Evolutionary conservation across 306 rosid genomes (phyloP).

Genomic region (Astragalus membranaceus): DNA sequence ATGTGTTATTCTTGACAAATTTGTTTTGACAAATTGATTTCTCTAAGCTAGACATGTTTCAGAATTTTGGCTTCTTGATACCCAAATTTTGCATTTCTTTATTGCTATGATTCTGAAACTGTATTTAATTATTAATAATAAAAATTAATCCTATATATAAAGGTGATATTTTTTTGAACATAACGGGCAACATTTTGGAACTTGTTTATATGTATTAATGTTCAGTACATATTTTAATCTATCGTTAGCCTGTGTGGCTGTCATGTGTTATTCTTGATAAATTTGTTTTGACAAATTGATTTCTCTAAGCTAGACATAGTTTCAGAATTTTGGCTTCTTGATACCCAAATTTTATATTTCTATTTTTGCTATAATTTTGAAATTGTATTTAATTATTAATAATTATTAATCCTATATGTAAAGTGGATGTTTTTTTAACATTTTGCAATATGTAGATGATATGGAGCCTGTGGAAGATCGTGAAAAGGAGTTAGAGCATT

Average conservation of each 20-base stretch:
- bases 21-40: background rate
- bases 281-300: slow-evolving; percentile 3
- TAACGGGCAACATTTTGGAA: slow-evolving; percentile 43
- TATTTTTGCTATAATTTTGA: background rate
- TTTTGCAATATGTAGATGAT: slow-evolving; percentile 42
- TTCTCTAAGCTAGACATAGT: background rate
- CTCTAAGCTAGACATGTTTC: background rate
- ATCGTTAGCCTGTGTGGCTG: background rate
- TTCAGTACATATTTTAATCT: background rate
- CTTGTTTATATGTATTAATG: background rate
- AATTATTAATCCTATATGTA: background rate
- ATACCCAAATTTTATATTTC: background rate
- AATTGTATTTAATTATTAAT: background rate
- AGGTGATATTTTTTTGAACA: background rate
- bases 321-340: background rate
- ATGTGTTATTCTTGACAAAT: background rate
- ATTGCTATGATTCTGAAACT: background rate
- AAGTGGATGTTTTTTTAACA: background rate
- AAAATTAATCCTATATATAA: background rate
- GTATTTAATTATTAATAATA: background rate
- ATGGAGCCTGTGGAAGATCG: slow-evolving; percentile 36
- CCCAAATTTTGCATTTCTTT: background rate
- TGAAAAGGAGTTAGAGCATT: slow-evolving; percentile 87
- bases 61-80: background rate
- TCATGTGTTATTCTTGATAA: background rate